Evolutionary conservation across 176 grass and related monocot genomes (phyloP), one percentile per base, ranked within the genome.

Genomic region (Panicum miliaceum): DNA sequence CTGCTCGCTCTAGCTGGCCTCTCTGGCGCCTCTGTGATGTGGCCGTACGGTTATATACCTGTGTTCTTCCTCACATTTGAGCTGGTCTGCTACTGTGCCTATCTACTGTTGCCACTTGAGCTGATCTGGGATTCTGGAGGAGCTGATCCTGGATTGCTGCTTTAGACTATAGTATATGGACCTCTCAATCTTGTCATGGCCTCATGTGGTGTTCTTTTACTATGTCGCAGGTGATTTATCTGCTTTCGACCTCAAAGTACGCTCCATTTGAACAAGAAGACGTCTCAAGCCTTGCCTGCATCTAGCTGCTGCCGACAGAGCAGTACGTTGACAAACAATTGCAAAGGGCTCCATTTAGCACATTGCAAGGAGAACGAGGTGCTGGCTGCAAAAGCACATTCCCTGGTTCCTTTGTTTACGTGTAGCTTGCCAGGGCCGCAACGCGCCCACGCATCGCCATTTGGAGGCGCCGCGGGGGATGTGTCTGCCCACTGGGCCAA

Each of bases 101-200:
- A 4, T n/a, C 66, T 2, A 42, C 64, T 29, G 6, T n/a, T 32
- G 45, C 60, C 8, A 34, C 61, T 81, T 32, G 52, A 51, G 32
- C 36, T 53, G 19, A 50, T 51, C 83, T 71, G 78, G 83, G 77
- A 90, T 90, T 86, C 73, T 65, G 78, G 29, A 57, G 78, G 29
- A 57, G 37, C 6, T 9, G 22, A 71, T 81, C 88, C 71, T 29
- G 26, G 66, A 77, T 53, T 48, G n/a, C 78, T 69, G 25, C 12
- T 40, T 61, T 25, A 11, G 36, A 50, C 53, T 78, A 47, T 19
- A 47, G 2, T 34, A 20, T 6, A 19, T 8, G 26, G 0, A 51
- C 26, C 65, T 59, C 38, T 67, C 61, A 78, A 46, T 85, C 11
- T 67, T n/a, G 32, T 26, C 69, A 18, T 26, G 64, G 22, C 1